Base-by-base conservation (phyloP, 108 stramenopile genomes). In the Bacterosira constricta region DNA sequence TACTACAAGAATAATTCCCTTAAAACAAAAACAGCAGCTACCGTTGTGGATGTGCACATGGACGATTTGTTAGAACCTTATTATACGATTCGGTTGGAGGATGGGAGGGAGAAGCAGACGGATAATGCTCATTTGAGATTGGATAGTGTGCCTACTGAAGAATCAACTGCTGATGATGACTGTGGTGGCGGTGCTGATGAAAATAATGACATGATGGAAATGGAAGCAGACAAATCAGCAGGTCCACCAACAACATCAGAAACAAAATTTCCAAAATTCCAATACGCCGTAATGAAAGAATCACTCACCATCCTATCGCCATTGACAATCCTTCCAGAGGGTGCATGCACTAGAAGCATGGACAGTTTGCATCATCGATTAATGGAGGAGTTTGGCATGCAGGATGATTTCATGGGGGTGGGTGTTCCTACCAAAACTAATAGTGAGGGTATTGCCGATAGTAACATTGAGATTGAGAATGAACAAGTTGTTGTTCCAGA, bases 41-140 rank as follows among this genome's bases (percentile, higher is more conserved):
- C 29, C 23, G 55, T 79, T 42, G 36, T 79, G 15, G 55, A 59
- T 9, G 34, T 65, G 23, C 83, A 84, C 47, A 39, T 81, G 6
- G 83, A 84, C 49, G 83, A 84, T 77, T 47, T 78, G 67, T 23
- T 84, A 34, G 83, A 77, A 20, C 80, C 83, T 30, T 84, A 81
- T 53, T 84, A 84, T 29, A 64, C 80, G 0, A 67, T 84, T 6
- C 62, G 64, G 12, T 38, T 84, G 29, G 60, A 66, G 21, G 74
- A 76, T 41, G 83, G 83, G 61, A 70, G 59, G 36, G 83, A 84
- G 61, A 84, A 84, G 59, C 83, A 84, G 76, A 84, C 83, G 23
- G 79, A 79, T 44, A 79, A 79, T 66, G 71, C 79, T 0, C 79
- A 79, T 42, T 47, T 79, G n/a, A 4, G 10, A 8, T 46, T 3